Percentiles rank a stretch among this genome's conserved stretches.
Evolutionary conservation across 768 basidiomycete genomes (phyloP).

Genomic region (Kwoniella pini): DNA sequence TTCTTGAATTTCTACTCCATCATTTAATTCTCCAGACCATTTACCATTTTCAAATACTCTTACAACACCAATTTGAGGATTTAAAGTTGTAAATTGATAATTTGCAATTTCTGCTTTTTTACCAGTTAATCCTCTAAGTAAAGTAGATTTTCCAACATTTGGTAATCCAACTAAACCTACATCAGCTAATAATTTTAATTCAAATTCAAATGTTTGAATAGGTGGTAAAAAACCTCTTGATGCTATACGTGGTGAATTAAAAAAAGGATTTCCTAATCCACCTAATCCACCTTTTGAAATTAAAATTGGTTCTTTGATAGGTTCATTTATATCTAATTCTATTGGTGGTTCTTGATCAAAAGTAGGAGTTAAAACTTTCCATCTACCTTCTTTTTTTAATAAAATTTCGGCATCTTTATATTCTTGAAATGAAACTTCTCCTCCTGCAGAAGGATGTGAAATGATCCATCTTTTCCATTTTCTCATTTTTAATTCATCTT

Average conservation of each 20-base stretch:
- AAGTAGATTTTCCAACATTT: conserved; percentile 85
- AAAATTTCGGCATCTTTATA: conserved; percentile 37
- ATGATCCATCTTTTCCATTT: conserved; percentile 39
- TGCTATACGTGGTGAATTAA: conserved; percentile 73
- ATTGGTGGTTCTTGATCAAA: conserved; percentile 31
- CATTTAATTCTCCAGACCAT: conserved; percentile 57
- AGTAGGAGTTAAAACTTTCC: conserved; percentile 22
- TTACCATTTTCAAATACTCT: conserved; percentile 76
- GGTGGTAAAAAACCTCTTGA: conserved; percentile 41
- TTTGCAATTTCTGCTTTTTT: conserved; percentile 82
- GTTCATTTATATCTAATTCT: conserved; percentile 36
- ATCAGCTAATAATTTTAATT: conserved; percentile 91
- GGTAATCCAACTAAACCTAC: conserved; percentile 96
- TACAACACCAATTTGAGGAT: conserved; percentile 89
- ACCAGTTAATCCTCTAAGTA: conserved; percentile 84
- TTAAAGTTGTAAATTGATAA: conserved; percentile 93
- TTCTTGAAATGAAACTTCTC: conserved; percentile 35
- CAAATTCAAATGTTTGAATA: conserved; percentile 73
- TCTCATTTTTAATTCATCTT: conserved; percentile 57
- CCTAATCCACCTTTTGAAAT: conserved; percentile 75
- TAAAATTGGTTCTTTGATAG: conserved; percentile 54
- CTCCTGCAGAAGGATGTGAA: conserved; percentile 33
- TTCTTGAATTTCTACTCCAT: conserved; percentile 42
- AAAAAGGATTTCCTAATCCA: conserved; percentile 87
- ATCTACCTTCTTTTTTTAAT: conserved; percentile 36